These are phyloP conservation scores for Neopestalotiopsis sp. DNA, from an alignment of 2,329 filamentous ascomycete species.

Conservation along the genomic window DNA sequence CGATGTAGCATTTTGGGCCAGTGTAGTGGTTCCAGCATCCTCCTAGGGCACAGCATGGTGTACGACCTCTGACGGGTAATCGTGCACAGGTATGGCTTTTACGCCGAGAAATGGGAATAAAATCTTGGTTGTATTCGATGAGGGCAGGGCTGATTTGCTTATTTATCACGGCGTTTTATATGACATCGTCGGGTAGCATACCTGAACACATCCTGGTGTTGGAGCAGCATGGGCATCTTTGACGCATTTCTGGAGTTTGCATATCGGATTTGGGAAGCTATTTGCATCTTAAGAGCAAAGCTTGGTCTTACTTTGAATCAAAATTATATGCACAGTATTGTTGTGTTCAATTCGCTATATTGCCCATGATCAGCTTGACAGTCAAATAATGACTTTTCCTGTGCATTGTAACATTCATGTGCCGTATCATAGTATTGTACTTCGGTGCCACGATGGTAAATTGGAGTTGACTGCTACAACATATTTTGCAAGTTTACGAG, in stretches of 20 bases:
- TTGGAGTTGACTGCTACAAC: too few species aligned
- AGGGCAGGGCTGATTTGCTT: neutral
- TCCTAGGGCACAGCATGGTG: neutral
- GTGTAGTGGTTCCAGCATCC: conserved; percentile 22
- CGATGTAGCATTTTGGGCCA: conserved; percentile 35
- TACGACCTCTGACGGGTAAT: neutral
- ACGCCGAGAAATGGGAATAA: neutral
- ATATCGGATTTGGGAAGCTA: too few species aligned
- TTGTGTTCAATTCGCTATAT: too few species aligned
- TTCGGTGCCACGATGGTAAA: too few species aligned
- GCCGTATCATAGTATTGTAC: too few species aligned
- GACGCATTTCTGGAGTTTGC: neutral
- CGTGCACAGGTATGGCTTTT: neutral
- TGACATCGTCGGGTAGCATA: neutral
- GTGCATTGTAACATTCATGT: too few species aligned
- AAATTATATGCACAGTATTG: too few species aligned
- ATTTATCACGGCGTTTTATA: neutral
- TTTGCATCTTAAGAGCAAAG: too few species aligned
- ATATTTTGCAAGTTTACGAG: too few species aligned
- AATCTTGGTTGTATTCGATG: neutral
- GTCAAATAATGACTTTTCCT: too few species aligned
- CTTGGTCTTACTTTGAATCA: too few species aligned
- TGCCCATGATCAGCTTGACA: too few species aligned
- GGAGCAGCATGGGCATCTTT: neutral
- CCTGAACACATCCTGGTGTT: neutral